A percentile compares a stretch with the other conserved stretches of the same genome.
These are phyloP conservation scores for Eucalyptus melliodora DNA, from an alignment of 345 rosid species.

Conservation along the genomic window DNA sequence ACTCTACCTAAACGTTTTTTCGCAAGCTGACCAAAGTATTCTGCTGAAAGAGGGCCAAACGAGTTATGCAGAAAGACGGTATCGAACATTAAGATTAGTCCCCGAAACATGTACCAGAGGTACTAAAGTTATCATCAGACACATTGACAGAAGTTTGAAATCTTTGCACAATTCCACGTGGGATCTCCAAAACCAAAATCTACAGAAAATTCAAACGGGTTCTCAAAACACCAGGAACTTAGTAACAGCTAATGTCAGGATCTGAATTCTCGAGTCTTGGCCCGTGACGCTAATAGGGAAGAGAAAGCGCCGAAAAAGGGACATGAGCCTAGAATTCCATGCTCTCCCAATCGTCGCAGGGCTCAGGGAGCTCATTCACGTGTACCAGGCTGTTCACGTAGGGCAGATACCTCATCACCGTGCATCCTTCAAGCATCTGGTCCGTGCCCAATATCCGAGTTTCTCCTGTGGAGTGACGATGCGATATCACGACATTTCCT, in stretches of 20 bases:
- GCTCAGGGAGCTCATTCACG: not conserved
- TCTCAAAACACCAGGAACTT: not conserved
- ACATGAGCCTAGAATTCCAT: not conserved
- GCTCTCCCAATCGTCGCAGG: not conserved
- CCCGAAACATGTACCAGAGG: not conserved
- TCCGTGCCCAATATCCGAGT: not conserved
- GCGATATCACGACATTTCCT: not conserved
- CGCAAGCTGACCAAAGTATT: not conserved
- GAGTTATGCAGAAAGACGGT: not conserved
- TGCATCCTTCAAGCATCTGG: not conserved
- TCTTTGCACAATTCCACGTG: not conserved
- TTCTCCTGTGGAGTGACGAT: not conserved
- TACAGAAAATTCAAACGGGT: not conserved
- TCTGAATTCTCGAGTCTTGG: not conserved
- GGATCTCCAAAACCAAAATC: not conserved
- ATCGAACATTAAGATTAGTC: not conserved
- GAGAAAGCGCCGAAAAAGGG: not conserved
- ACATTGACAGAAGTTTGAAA: not conserved
- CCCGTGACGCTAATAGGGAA: not conserved
- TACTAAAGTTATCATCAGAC: not conserved
- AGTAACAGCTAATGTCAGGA: not conserved
- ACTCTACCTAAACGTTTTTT: not conserved
- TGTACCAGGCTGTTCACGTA: slow-evolving; percentile 22
- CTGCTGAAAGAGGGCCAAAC: not conserved
- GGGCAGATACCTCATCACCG: slow-evolving; percentile 8